Percentiles rank a stretch among this genome's conserved stretches.
phyloP scores from a whole-genome alignment of 139 green algal genomes.

The Penium margaritaceum region DNA sequence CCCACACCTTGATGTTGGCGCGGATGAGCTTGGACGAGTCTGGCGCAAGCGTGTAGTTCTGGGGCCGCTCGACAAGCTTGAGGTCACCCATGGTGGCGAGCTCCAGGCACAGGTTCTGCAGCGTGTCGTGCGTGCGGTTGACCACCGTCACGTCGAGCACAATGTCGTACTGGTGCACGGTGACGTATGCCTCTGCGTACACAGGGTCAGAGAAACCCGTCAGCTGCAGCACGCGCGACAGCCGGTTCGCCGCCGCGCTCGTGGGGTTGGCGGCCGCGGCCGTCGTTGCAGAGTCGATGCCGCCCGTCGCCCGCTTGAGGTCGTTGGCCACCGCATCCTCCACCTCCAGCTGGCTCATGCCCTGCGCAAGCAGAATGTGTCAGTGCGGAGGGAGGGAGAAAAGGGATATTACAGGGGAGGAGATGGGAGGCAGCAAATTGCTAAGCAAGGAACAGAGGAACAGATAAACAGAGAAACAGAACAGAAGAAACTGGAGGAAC shows the following conservation, averaged over 20 bases:
- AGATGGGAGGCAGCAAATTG: background rate
- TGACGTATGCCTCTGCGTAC: conserved; percentile 87
- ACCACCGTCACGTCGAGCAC: conserved; percentile 89
- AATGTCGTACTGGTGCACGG: conserved; percentile 88
- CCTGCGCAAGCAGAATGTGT: conserved; percentile 18
- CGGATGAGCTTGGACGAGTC: conserved; percentile 70
- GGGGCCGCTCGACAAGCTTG: conserved; percentile 93
- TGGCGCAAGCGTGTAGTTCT: conserved; percentile 80
- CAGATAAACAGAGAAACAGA: background rate
- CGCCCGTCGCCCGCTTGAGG: conserved; percentile 70
- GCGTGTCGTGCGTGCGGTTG: conserved; percentile 74
- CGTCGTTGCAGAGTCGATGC: conserved; percentile 43
- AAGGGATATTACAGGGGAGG: background rate
- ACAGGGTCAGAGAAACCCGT: conserved; percentile 89
- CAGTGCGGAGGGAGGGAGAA: background rate
- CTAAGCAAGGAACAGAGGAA: background rate
- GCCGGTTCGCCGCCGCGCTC: conserved; percentile 24
- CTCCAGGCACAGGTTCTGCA: conserved; percentile 89
- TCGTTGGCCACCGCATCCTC: conserved; percentile 77
- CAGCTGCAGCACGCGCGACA: conserved; percentile 90
- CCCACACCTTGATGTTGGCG: conserved; percentile 85
- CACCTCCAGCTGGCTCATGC: conserved; percentile 73
- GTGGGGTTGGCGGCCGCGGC: no score
- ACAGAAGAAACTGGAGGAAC: background rate
- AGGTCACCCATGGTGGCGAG: conserved; percentile 97